Evolutionary conservation across 305 asterid genomes (phyloP), one percentile per base, ranked within the genome.

Genomic region (Rubia balearica): DNA sequence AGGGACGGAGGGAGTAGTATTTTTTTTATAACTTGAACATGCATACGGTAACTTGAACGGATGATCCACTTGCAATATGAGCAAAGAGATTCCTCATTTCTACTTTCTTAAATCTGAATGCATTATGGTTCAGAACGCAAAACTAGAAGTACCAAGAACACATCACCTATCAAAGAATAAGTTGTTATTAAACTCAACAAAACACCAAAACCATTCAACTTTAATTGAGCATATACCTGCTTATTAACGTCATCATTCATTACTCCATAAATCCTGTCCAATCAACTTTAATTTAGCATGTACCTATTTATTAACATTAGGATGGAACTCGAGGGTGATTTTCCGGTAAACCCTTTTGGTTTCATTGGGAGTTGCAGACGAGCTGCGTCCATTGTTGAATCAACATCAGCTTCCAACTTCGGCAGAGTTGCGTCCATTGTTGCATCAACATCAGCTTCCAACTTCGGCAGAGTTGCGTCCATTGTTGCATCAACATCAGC

Each of bases 231-330:
- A 30, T 30, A 30, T 30, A 30, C 33, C 33, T 30, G 33, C 33
- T 30, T 30, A 30, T 30, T 30, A 30, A 30, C 33, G 33, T 30
- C 33, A 30, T 30, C 33, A 30, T 30, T 30, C 33, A 30, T 30
- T 30, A 30, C 33, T 30, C 33, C 33, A 30, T 30, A 30, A 30
- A 30, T 3, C 33, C 3, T 30, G 33, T 30, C 5, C 7, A 48
- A 51, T 51, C 5, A 17, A 17, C 57, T 67, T 24, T 8, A 38
- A 43, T 55, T 27, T 33, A 70, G 42, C 24, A 40, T 14, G 21
- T 78, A 90, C 97, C 95, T 86, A 84, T 80, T 91, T 94, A 78
- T 91, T 94, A 24, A 89, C 96, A 87, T 94, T 96, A 38, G 98
- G 98, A 67, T 94, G 98, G 78, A 85, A 89, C 86, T 94, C 87